A percentile compares a stretch with the other conserved stretches of the same genome.
Conservation (phyloP, 2,329 filamentous ascomycete genomes). For the Alternaria postmessia region DNA sequence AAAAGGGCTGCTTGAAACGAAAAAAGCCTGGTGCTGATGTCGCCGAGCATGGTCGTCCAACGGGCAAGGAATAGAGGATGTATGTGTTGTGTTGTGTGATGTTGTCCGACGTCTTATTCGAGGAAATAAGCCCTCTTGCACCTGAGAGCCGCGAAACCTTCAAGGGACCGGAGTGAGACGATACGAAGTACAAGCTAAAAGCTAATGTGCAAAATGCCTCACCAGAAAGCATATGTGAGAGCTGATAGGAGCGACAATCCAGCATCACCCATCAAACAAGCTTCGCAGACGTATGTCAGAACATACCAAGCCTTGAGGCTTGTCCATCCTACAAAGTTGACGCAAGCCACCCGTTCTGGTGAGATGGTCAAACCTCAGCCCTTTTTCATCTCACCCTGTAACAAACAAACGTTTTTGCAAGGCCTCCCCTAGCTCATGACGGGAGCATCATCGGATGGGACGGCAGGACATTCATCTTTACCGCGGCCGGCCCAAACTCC, state of each 20-base stretch:
- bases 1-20: neutral
- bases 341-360: neutral
- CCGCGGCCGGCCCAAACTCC: neutral
- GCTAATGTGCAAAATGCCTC: neutral
- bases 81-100: neutral
- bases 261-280: conserved; percentile 4
- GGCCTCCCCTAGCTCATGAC: neutral
- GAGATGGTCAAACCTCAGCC: neutral
- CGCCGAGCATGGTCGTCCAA: neutral
- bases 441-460: neutral
- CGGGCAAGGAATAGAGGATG: neutral
- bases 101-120: neutral
- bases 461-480: neutral
- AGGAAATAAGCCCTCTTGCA: neutral
- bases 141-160: neutral
- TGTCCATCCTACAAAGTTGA: neutral
- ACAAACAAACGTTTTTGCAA: neutral
- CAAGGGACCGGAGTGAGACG: neutral
- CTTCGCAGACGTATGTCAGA: conserved; percentile 9
- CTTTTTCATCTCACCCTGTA: neutral
- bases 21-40: neutral
- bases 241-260: neutral
- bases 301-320: conserved; percentile 3
- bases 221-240: neutral
- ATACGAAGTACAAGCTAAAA: neutral